Percentiles rank a stretch among this genome's conserved stretches.
Conservation (phyloP, 2,329 filamentous ascomycete genomes). For the Knoxdaviesia capensis region DNA sequence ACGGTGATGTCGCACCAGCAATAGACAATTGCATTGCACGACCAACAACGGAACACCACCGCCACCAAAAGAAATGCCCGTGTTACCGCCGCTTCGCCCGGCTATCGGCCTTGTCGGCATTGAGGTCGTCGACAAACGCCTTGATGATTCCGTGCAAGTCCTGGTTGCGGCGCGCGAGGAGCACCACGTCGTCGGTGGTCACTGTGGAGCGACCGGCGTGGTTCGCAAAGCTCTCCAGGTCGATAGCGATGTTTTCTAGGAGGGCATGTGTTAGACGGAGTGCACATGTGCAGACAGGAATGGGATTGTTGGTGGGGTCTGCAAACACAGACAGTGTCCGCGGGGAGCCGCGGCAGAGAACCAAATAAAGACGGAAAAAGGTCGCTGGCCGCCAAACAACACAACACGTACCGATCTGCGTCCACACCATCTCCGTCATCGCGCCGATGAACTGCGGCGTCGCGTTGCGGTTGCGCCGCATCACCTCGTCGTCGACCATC, state of each 20-base stretch:
- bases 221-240: constrained; percentile 37
- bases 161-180: constrained; percentile 73
- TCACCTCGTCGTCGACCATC: constrained; percentile 69
- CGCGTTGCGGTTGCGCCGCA: constrained; percentile 46
- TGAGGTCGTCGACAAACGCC: constrained; percentile 42
- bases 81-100: no score
- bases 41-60: no score
- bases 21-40: no score
- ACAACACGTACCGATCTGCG: constrained; percentile 51
- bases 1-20: no score
- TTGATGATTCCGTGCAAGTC: constrained; percentile 60
- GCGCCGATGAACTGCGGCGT: constrained; percentile 83
- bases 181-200: constrained; percentile 68
- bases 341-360: not conserved
- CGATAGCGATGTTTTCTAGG: constrained; percentile 31
- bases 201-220: constrained; percentile 70
- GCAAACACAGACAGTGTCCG: not conserved
- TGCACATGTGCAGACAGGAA: no score
- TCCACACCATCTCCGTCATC: constrained; percentile 71
- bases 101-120: constrained; percentile 17
- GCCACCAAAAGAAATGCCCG: no score
- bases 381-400: not conserved
- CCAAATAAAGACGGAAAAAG: not conserved
- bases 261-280: not conserved
- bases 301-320: no score